A percentile compares a stretch with the other conserved stretches of the same genome.
Conservation (phyloP, 768 basidiomycete species). For the Naganishia vaughanmartiniae region DNA sequence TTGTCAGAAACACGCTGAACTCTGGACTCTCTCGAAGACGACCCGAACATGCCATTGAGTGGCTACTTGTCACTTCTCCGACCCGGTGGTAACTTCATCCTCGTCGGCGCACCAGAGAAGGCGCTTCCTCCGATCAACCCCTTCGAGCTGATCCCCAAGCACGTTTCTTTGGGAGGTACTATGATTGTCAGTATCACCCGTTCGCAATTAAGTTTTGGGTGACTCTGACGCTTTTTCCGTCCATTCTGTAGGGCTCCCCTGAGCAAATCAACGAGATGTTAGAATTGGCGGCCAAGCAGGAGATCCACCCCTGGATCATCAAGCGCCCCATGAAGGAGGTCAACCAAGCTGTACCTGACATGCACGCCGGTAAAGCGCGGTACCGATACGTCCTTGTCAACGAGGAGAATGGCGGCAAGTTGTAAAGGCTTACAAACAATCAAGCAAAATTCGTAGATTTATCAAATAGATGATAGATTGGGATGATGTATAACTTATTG, state of each 20-base stretch:
- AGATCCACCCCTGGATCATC: conserved; percentile 46
- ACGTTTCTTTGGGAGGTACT: conserved; percentile 51
- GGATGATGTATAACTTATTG: no score
- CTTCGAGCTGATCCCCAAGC: conserved; percentile 53
- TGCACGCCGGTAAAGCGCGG: conserved; percentile 35
- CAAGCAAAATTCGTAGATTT: neutral
- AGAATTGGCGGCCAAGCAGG: conserved; percentile 39
- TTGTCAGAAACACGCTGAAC: conserved; percentile 24
- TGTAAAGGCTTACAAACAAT: conserved; percentile 16
- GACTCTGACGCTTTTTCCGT: conserved; percentile 23
- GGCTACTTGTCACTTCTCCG: conserved; percentile 44
- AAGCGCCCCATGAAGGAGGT: conserved; percentile 40
- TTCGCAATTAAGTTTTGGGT: neutral
- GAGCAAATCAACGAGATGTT: conserved; percentile 36
- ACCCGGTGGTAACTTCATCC: conserved; percentile 43
- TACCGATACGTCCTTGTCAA: conserved; percentile 49
- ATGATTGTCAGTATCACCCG: conserved; percentile 33
- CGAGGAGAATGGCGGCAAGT: conserved; percentile 43
- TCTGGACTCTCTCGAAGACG: conserved; percentile 44
- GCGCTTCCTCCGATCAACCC: conserved; percentile 53
- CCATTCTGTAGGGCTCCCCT: conserved; percentile 33
- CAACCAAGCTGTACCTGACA: conserved; percentile 42
- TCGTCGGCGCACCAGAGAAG: conserved; percentile 49
- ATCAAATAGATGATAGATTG: neutral
- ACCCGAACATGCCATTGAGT: conserved; percentile 40